Evolutionary conservation across 1,139 yeast genomes (phyloP), one percentile per base, ranked within the genome.

Genomic region (Geotrichum australiense): DNA sequence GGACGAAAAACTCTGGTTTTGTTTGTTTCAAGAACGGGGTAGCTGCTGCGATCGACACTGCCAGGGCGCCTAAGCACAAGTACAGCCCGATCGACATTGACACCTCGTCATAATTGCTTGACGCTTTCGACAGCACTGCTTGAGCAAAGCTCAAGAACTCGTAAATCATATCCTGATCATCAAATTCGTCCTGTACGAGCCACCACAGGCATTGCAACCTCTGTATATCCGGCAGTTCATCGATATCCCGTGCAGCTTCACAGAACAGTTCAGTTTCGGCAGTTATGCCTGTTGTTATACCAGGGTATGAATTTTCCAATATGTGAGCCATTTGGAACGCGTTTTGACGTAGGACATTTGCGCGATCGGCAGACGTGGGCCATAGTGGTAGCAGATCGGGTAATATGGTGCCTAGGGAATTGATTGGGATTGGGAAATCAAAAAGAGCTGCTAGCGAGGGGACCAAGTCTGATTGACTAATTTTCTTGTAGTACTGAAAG

Each of bases 381-480:
- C 82, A 80, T 5, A 83, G 56, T 0, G 63, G 65, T 14, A 85
- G 62, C 23, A 86, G 60, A 5, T 74, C 74, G 1, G 69, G 66
- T 2, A 86, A 71, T 5, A 89, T 55, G 0, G 82, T 70, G 1
- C 98, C 99, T 14, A 91, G 68, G 51, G 77, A 85, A 57, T 93
- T 91, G 47, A 74, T 78, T 0, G 99, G 98, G 23, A 87, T 78
- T 0, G 95, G 93, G 14, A 89, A 65, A 41, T 84, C 81, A 44
- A 89, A 68, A 5, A 91, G 64, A 3, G 79, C 66, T 0, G 94
- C 69, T 33, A 91, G 58, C 0, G 96, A 82, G 1, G 98, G 96
- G 0, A 91, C 96, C 18, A 91, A 52, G 60, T 91, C 98, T 21
- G 86, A 77, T 57, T 93, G 98, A 47, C 79, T 81, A 11, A 87